Evolutionary conservation across 2,329 filamentous ascomycete species (phyloP).

Genomic region (Polytolypa hystricis): DNA sequence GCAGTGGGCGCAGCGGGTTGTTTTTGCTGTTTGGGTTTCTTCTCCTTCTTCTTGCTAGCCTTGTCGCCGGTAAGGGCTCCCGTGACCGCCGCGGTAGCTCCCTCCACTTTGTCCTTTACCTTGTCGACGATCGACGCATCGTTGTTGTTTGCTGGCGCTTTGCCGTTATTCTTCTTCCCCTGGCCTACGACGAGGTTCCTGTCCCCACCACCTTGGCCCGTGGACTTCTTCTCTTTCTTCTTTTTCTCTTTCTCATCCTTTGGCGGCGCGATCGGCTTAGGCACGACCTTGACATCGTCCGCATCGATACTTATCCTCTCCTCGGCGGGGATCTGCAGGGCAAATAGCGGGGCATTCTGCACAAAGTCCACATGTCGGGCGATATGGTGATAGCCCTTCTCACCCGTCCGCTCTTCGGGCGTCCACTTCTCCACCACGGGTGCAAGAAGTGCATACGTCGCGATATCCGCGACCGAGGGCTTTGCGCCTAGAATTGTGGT

Average conservation of each 20-base stretch:
- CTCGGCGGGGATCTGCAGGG: slow-evolving; percentile 54
- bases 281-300: slow-evolving; percentile 72
- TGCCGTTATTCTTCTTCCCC: slow-evolving; percentile 34
- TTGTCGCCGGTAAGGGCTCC: slow-evolving; percentile 25
- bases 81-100: slow-evolving; percentile 33
- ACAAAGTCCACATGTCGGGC: slow-evolving; percentile 90
- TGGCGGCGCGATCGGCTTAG: slow-evolving; percentile 81
- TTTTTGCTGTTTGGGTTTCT: slow-evolving; percentile 65
- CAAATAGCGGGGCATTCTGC: slow-evolving; percentile 68
- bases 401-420: slow-evolving; percentile 75
- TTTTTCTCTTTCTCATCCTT: slow-evolving; percentile 94
- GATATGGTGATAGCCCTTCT: slow-evolving; percentile 81
- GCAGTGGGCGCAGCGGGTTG: slow-evolving; percentile 56
- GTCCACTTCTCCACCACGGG: slow-evolving; percentile 70
- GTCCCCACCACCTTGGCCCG: slow-evolving; percentile 11
- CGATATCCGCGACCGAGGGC: slow-evolving; percentile 76
- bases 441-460: slow-evolving; percentile 67
- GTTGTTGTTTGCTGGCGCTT: slow-evolving; percentile 30
- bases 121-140: slow-evolving; percentile 23
- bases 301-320: slow-evolving; percentile 72
- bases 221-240: slow-evolving; percentile 90
- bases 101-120: slow-evolving; percentile 43
- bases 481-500: slow-evolving; percentile 84
- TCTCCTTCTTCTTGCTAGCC: slow-evolving; percentile 64
- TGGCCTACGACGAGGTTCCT: slow-evolving; percentile 29